These are phyloP conservation scores for Protomyces inundatus DNA, from an alignment of 1,139 yeast species.

Conservation along the genomic window DNA sequence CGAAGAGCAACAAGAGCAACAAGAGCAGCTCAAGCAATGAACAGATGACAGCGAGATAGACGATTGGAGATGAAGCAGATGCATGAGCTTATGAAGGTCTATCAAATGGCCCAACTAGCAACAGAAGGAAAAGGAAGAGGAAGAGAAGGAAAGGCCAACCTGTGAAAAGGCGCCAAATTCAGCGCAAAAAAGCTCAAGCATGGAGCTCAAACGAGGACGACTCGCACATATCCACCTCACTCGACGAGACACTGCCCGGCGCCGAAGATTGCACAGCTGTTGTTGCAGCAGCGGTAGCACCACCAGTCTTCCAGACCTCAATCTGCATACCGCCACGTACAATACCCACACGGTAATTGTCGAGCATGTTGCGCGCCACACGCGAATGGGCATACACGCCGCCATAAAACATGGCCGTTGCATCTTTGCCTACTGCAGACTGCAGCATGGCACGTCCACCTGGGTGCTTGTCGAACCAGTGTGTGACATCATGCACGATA, in stretches of 20 bases:
- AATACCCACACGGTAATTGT: constrained; percentile 93
- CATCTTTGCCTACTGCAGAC: constrained; percentile 91
- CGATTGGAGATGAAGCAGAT: not conserved
- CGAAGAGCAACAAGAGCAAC: not conserved
- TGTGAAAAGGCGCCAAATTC: not conserved
- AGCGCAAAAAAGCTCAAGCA: not conserved
- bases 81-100: not conserved
- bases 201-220: not conserved
- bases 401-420: constrained; percentile 94
- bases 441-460: constrained; percentile 89
- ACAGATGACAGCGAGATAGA: not conserved
- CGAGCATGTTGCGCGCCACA: constrained; percentile 93
- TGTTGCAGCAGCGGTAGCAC: not conserved
- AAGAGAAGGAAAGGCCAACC: not conserved
- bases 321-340: constrained; percentile 78
- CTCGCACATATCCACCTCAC: not conserved
- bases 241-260: not conserved
- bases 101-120: not conserved
- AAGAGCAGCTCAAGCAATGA: not conserved
- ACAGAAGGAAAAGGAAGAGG: not conserved
- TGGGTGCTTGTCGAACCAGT: constrained; percentile 86
- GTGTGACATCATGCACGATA: constrained; percentile 84
- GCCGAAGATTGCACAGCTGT: not conserved
- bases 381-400: constrained; percentile 95
- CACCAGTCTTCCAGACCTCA: constrained; percentile 48